Percentiles rank a stretch among this genome's conserved stretches.
Evolutionary conservation across 2,329 filamentous ascomycete species (phyloP).

Genomic region (Nothopassalora personata): DNA sequence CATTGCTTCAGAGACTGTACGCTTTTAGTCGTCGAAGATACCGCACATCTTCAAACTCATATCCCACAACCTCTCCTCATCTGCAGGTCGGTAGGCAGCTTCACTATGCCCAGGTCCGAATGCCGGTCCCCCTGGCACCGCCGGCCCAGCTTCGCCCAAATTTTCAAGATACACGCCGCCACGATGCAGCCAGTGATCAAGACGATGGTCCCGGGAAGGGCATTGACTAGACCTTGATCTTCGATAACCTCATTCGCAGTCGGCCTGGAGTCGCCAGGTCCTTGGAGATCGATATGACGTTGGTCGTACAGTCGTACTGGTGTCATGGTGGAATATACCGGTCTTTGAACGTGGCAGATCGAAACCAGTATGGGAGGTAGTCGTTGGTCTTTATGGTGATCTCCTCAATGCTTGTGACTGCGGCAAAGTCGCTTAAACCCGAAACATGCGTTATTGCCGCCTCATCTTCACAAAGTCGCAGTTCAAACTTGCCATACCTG

Average conservation of each 20-base stretch:
- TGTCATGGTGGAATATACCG: too few relatives aligned
- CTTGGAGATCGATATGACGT: neutral
- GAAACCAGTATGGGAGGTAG: too few relatives aligned
- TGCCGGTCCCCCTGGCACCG: neutral
- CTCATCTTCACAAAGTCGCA: too few relatives aligned
- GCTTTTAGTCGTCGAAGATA: neutral
- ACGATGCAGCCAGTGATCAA: constrained; percentile 38
- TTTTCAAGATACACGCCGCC: constrained; percentile 45
- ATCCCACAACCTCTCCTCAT: constrained; percentile 35
- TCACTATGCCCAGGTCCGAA: constrained; percentile 28
- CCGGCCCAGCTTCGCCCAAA: constrained; percentile 2
- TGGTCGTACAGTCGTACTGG: neutral
- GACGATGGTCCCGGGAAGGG: constrained; percentile 28
- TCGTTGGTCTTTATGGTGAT: too few relatives aligned
- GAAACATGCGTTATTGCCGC: too few relatives aligned
- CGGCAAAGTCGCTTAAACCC: too few relatives aligned
- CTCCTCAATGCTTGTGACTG: too few relatives aligned
- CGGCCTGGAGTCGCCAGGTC: constrained; percentile 12
- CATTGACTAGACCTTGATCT: constrained; percentile 22
- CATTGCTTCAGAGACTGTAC: too few relatives aligned
- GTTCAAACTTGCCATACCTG: too few relatives aligned
- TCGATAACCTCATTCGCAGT: constrained; percentile 2
- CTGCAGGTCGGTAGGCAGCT: constrained; percentile 35
- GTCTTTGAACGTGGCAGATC: too few relatives aligned
- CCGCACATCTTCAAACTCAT: constrained; percentile 1